Conservation (phyloP, 257 asterid genomes). For the Euphrasia confusa region DNA sequence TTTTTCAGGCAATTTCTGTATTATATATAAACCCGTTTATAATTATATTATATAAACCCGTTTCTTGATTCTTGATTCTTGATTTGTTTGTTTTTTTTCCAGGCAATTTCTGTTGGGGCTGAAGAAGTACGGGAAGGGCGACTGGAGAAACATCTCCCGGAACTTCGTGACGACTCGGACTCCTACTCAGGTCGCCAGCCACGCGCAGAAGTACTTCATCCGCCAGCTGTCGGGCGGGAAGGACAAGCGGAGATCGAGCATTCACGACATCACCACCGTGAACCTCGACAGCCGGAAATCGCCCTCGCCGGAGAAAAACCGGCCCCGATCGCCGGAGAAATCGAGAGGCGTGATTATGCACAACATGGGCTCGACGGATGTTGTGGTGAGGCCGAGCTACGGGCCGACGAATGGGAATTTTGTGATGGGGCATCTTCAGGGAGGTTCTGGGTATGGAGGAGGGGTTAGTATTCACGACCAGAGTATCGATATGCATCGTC, state of each 20-base stretch:
- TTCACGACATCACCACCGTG: constrained; percentile 82
- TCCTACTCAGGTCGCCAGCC: constrained; percentile 94
- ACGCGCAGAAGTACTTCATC: constrained; percentile 89
- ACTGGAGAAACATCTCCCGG: constrained; percentile 84
- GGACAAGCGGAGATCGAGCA: constrained; percentile 87
- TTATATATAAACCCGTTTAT: no score
- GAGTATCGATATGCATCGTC: constrained; percentile 28
- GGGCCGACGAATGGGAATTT: constrained; percentile 27
- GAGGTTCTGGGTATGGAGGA: constrained; percentile 29
- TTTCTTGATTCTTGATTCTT: background rate
- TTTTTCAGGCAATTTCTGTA: constrained; percentile 59
- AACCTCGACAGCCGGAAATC: constrained; percentile 40
- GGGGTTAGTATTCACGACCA: constrained; percentile 34
- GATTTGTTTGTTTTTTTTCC: background rate
- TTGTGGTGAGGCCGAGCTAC: constrained; percentile 27
- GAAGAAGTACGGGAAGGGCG: constrained; percentile 94
- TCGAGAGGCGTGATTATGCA: constrained; percentile 30
- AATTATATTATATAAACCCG: no score
- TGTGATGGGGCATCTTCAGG: constrained; percentile 26
- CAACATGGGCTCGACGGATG: constrained; percentile 27
- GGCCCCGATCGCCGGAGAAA: constrained; percentile 32
- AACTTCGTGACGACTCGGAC: constrained; percentile 81
- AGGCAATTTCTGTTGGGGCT: constrained; percentile 85
- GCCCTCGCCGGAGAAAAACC: constrained; percentile 32
- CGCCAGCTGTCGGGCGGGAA: constrained; percentile 87